These are phyloP conservation scores for Urostyla sp. DNA, from an alignment of 73 alveolate species.

Conservation along the genomic window DNA sequence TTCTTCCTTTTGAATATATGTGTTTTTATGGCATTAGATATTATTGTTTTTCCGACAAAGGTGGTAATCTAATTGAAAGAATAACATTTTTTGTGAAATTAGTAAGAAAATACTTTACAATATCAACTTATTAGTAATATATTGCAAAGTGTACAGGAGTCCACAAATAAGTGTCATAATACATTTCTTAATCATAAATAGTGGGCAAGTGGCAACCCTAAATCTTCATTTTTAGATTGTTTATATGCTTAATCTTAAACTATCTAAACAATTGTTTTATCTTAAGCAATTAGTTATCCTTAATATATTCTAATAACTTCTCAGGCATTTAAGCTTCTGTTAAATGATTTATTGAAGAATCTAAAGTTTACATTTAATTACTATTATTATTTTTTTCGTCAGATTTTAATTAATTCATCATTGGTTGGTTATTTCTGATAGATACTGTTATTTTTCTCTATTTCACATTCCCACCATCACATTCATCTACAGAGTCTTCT, in stretches of 20 bases:
- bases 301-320: not conserved
- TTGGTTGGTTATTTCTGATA: no score
- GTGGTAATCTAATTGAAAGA: slow-evolving; percentile 45
- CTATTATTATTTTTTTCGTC: no score
- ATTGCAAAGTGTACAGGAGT: slow-evolving; percentile 41
- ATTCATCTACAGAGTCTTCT: no score
- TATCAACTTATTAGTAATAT: slow-evolving; percentile 24
- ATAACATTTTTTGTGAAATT: not conserved
- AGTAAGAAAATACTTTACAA: slow-evolving; percentile 1
- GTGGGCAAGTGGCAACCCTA: not conserved
- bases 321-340: slow-evolving; percentile 12
- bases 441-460: no score
- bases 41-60: slow-evolving; percentile 23
- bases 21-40: slow-evolving; percentile 28
- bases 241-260: slow-evolving; percentile 21
- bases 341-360: no score
- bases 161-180: slow-evolving; percentile 34
- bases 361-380: no score
- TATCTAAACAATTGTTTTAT: not conserved
- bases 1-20: no score
- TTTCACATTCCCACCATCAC: no score
- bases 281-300: not conserved
- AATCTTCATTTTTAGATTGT: not conserved
- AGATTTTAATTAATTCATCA: no score
- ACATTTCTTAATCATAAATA: no score